phyloP scores from a whole-genome alignment of 2,329 filamentous ascomycete genomes.

The Sarocladium brachiariae region DNA sequence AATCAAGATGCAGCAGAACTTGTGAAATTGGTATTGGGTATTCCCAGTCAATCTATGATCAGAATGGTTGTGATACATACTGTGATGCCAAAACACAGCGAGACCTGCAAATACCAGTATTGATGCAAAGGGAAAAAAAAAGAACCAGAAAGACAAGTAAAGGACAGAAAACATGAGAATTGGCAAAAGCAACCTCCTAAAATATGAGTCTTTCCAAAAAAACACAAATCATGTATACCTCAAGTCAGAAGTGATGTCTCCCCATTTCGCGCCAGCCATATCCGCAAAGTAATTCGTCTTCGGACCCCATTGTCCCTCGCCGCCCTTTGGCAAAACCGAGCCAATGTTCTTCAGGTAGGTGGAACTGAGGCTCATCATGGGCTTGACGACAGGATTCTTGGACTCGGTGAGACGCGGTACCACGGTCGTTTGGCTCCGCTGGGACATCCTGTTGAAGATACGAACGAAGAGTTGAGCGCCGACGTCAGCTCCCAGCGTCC shows the following conservation, averaged over 20 bases:
- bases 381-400: slow-evolving; percentile 29
- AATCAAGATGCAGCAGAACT: too few relatives aligned
- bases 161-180: too few relatives aligned
- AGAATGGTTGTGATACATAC: too few relatives aligned
- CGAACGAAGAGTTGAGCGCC: slow-evolving; percentile 42
- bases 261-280: slow-evolving; percentile 22
- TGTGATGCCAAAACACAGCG: too few relatives aligned
- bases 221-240: slow-evolving; percentile 12
- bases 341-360: slow-evolving; percentile 42
- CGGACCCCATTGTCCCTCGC: slow-evolving; percentile 26
- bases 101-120: too few relatives aligned
- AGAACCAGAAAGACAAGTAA: too few relatives aligned
- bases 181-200: too few relatives aligned
- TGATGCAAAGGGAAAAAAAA: too few relatives aligned
- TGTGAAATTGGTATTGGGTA: too few relatives aligned
- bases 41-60: too few relatives aligned
- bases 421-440: slow-evolving; percentile 32
- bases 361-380: slow-evolving; percentile 37
- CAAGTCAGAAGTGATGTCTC: slow-evolving; percentile 20
- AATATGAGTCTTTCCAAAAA: too few relatives aligned
- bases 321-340: slow-evolving; percentile 38
- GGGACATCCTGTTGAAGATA: slow-evolving; percentile 42
- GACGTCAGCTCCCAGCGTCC: slow-evolving; percentile 56
- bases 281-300: slow-evolving; percentile 24
- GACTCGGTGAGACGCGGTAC: slow-evolving; percentile 33